Evolutionary conservation across 306 rosid genomes (phyloP).

Genomic region (Clitoria ternatea): DNA sequence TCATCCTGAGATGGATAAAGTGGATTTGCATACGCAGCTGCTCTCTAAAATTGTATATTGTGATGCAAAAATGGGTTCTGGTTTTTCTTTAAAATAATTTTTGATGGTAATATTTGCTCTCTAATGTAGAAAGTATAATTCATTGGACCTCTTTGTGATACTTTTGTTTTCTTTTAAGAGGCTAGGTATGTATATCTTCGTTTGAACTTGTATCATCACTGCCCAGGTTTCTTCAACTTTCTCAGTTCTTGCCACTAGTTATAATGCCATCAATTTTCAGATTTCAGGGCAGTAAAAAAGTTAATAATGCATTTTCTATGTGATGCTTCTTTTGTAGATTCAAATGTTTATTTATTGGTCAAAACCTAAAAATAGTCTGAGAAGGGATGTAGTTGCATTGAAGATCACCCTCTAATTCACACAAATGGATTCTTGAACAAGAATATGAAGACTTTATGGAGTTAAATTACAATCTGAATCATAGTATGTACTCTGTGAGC

Average conservation of each 20-base stretch:
- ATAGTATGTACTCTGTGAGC: conserved; percentile 24
- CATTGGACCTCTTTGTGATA: conserved; percentile 3
- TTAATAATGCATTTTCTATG: neutral
- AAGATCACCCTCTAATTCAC: conserved; percentile 29
- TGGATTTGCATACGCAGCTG: no score
- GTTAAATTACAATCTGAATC: conserved; percentile 25
- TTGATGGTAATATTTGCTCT: neutral
- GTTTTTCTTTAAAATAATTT: neutral
- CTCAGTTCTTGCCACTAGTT: neutral
- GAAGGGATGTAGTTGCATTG: conserved; percentile 36
- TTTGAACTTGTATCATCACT: neutral
- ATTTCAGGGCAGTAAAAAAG: neutral
- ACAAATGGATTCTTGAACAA: conserved; percentile 35
- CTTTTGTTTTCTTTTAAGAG: conserved; percentile 2
- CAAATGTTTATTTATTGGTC: conserved; percentile 41
- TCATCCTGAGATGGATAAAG: neutral
- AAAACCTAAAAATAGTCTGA: conserved; percentile 27
- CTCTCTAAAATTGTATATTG: no score
- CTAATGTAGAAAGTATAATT: conserved; percentile 15
- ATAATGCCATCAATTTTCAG: neutral
- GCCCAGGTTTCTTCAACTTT: neutral
- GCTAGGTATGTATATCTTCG: neutral
- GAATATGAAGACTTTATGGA: conserved; percentile 28
- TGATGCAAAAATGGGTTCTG: neutral
- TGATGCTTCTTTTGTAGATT: conserved; percentile 57